phyloP scores from a whole-genome alignment of 257 asterid genomes.

The Sherardia arvensis region DNA sequence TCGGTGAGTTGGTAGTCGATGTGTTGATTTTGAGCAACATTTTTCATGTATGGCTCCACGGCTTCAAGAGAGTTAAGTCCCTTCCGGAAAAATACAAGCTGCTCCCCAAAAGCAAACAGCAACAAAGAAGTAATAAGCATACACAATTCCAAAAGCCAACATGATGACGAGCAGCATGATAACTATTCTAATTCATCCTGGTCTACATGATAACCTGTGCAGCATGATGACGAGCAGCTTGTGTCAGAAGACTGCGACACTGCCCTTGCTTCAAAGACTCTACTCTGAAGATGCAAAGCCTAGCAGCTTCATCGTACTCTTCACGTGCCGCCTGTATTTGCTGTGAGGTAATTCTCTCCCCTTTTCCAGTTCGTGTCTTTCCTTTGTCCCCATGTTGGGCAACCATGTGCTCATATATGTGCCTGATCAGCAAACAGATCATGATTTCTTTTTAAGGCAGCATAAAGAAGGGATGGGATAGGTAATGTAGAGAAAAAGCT shows the following conservation, averaged over 20 bases:
- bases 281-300: conserved; percentile 81
- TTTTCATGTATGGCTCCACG: conserved; percentile 63
- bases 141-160: no score
- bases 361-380: conserved; percentile 69
- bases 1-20: conserved; percentile 67
- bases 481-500: conserved; percentile 1
- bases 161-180: no score
- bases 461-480: not conserved
- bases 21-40: conserved; percentile 71
- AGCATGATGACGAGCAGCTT: conserved; percentile 94
- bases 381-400: conserved; percentile 61
- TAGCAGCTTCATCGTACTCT: conserved; percentile 76
- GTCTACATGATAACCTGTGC: conserved; percentile 56
- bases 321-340: conserved; percentile 74
- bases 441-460: not conserved
- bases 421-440: conserved; percentile 34
- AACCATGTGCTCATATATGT: conserved; percentile 68
- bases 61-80: conserved; percentile 84
- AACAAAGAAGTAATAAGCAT: no score
- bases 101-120: conserved; percentile 20
- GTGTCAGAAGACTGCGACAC: conserved; percentile 77
- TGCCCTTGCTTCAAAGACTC: conserved; percentile 96
- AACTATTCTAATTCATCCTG: conserved; percentile 1
- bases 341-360: conserved; percentile 61
- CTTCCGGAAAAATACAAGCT: conserved; percentile 75